phyloP scores from a whole-genome alignment of 306 rosid species.

The Dalbergia cultrata region DNA sequence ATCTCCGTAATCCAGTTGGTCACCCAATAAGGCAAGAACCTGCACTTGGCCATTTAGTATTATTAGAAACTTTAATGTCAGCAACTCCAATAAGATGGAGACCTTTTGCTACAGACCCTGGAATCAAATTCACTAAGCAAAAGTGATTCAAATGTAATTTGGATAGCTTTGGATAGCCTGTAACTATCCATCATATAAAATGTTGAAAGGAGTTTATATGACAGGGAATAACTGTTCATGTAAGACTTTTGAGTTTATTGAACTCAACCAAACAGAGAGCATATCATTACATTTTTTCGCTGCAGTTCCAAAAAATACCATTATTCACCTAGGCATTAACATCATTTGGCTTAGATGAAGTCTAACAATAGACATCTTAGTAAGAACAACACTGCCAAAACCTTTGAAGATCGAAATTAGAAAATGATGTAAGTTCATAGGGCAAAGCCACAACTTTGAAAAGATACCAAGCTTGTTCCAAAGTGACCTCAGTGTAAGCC shows the following conservation, averaged over 20 bases:
- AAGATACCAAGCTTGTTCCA: too few species aligned
- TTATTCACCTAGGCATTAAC: not conserved
- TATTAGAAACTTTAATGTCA: conserved; percentile 16
- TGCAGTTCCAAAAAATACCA: not conserved
- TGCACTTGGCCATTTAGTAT: conserved; percentile 46
- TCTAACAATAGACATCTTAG: not conserved
- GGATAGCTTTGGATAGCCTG: not conserved
- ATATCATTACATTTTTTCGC: not conserved
- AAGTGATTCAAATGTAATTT: conserved; percentile 34
- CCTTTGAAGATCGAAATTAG: too few species aligned
- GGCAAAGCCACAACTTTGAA: too few species aligned
- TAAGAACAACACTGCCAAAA: too few species aligned
- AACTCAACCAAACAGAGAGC: not conserved
- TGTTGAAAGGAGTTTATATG: not conserved
- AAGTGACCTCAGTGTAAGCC: too few species aligned
- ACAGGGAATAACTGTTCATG: not conserved
- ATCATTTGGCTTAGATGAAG: not conserved
- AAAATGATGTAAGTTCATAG: too few species aligned
- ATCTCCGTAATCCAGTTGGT: conserved; percentile 90
- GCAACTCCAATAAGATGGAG: not conserved
- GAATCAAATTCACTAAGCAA: conserved; percentile 22
- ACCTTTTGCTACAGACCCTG: not conserved
- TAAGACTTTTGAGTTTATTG: not conserved
- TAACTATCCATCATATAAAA: conserved; percentile 11
- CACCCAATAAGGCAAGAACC: conserved; percentile 95